Conservation (phyloP, 805 yeast species). For the Spathaspora arborariae region DNA sequence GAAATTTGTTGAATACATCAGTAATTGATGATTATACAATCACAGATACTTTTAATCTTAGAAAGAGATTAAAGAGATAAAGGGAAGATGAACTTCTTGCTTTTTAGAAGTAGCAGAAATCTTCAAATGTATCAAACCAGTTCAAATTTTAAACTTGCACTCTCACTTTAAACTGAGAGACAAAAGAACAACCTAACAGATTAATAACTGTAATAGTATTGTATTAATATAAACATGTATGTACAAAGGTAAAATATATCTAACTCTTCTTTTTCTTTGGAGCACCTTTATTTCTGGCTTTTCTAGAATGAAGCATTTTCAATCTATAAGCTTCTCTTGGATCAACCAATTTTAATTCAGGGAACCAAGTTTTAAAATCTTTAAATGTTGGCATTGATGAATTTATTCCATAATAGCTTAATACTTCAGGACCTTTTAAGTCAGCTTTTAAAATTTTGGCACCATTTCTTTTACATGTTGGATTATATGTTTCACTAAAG, state of each 20-base stretch:
- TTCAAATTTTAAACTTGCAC: too few relatives aligned
- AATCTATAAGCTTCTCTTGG: slow-evolving; percentile 70
- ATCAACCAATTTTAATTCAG: slow-evolving; percentile 51
- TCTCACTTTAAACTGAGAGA: not conserved
- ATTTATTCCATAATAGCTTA: slow-evolving; percentile 67
- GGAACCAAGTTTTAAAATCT: slow-evolving; percentile 53
- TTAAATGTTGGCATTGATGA: slow-evolving; percentile 62
- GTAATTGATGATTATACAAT: not conserved
- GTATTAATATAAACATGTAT: slow-evolving; percentile 3
- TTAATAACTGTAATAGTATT: slow-evolving; percentile 3
- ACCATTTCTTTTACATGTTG: slow-evolving; percentile 64
- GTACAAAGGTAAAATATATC: slow-evolving; percentile 7
- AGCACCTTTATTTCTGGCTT: slow-evolving; percentile 86
- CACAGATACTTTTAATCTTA: slow-evolving; percentile 20
- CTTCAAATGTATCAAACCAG: too few relatives aligned
- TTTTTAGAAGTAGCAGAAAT: too few relatives aligned
- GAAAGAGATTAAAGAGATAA: slow-evolving; percentile 6
- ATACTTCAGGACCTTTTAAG: slow-evolving; percentile 68
- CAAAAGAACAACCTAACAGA: not conserved
- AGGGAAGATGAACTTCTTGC: not conserved
- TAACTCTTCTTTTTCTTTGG: slow-evolving; percentile 59
- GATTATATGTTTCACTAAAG: slow-evolving; percentile 70
- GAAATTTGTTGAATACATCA: not conserved
- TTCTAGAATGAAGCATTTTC: slow-evolving; percentile 58
- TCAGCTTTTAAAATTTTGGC: slow-evolving; percentile 64